phyloP scores from a whole-genome alignment of 257 asterid species.

The Penstemon davidsonii region DNA sequence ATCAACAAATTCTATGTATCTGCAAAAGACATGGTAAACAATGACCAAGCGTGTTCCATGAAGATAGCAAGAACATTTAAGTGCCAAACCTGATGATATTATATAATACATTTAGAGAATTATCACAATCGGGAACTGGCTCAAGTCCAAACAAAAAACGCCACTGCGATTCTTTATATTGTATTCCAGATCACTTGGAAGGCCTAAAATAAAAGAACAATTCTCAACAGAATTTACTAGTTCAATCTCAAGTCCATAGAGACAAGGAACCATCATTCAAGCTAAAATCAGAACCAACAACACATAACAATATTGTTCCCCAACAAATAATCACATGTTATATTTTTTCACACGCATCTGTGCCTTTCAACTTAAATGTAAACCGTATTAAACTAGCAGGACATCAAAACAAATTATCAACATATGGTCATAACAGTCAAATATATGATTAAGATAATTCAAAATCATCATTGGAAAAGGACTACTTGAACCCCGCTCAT shows the following conservation, averaged over 20 bases:
- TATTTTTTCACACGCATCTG: not conserved
- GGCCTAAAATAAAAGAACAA: not conserved
- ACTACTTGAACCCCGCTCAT: not conserved
- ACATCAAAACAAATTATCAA: conserved; percentile 1
- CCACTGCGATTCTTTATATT: not conserved
- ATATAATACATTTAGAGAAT: not conserved
- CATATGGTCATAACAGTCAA: not conserved
- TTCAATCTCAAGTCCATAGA: conserved; percentile 9
- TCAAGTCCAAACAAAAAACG: not conserved
- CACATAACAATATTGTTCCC: too few species aligned
- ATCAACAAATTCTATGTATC: conserved; percentile 69
- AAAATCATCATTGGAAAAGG: not conserved
- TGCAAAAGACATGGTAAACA: conserved; percentile 29
- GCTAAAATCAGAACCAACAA: conserved; percentile 13
- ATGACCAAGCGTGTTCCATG: not conserved
- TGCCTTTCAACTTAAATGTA: not conserved
- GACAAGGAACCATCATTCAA: not conserved
- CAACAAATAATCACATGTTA: conserved; percentile 5
- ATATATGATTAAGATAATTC: conserved; percentile 1
- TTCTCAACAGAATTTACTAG: not conserved
- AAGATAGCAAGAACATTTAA: not conserved
- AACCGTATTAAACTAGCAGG: not conserved
- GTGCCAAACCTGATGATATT: conserved; percentile 13
- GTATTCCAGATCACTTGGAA: conserved; percentile 1
- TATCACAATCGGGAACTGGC: conserved; percentile 1